A percentile compares a stretch with the other conserved stretches of the same genome.
These are phyloP conservation scores for Erythrophleum fordii DNA, from an alignment of 306 rosid genomes.

Conservation along the genomic window DNA sequence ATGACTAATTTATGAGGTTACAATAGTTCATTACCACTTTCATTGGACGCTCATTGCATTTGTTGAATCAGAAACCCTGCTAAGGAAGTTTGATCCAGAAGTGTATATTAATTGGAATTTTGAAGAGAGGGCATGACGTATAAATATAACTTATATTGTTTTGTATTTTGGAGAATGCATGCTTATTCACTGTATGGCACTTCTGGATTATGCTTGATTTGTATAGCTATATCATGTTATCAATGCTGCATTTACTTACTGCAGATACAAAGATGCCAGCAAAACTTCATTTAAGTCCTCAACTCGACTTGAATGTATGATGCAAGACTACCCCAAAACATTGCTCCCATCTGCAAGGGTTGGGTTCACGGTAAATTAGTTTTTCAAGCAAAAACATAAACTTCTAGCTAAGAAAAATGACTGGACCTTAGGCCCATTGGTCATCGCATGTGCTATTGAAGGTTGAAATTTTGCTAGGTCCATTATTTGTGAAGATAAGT, in stretches of 20 bases:
- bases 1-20: slow-evolving; percentile 17
- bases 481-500: too few species aligned
- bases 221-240: slow-evolving; percentile 2
- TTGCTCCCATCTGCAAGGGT: slow-evolving; percentile 86
- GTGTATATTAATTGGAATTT: slow-evolving; percentile 6
- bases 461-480: neutral
- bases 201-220: neutral
- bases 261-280: slow-evolving; percentile 92
- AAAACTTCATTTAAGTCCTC: slow-evolving; percentile 94
- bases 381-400: slow-evolving; percentile 25
- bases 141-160: neutral
- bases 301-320: slow-evolving; percentile 96
- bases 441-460: neutral
- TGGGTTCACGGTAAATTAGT: slow-evolving; percentile 86
- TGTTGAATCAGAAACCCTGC: neutral
- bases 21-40: neutral
- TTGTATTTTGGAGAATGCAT: slow-evolving; percentile 4
- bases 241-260: slow-evolving; percentile 34
- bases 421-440: neutral
- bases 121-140: neutral
- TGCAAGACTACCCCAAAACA: slow-evolving; percentile 98
- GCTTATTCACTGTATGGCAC: neutral
- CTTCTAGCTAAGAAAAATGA: slow-evolving; percentile 18
- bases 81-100: slow-evolving; percentile 4
- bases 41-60: neutral